These are phyloP conservation scores for Zymoseptoria ardabiliae DNA, from an alignment of 2,329 filamentous ascomycete genomes.

Conservation along the genomic window DNA sequence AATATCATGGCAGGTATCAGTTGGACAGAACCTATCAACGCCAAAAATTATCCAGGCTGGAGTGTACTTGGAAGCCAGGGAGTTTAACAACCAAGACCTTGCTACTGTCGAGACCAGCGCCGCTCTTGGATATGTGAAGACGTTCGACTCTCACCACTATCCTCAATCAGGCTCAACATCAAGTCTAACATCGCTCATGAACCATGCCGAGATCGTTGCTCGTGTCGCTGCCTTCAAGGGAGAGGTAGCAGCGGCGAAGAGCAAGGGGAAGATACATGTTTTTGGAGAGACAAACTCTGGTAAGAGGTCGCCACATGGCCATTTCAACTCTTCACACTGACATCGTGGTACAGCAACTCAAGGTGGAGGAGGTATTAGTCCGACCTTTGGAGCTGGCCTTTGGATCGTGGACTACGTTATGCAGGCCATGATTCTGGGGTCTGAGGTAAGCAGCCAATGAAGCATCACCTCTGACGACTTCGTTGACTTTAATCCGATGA, in stretches of 20 bases:
- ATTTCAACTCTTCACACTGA: background rate
- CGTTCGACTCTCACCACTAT: constrained; percentile 38
- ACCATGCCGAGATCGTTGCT: constrained; percentile 35
- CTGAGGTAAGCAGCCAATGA: background rate
- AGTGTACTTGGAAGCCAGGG: constrained; percentile 1
- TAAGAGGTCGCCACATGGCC: background rate
- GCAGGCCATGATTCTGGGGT: background rate
- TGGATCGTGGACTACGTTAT: constrained; percentile 45
- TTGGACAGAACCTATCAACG: constrained; percentile 1
- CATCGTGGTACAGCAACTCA: constrained; percentile 12
- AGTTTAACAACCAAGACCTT: constrained; percentile 1
- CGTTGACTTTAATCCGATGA: background rate
- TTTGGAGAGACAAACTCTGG: constrained; percentile 46
- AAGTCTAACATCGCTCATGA: constrained; percentile 33
- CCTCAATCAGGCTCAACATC: constrained; percentile 29
- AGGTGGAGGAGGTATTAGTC: constrained; percentile 36
- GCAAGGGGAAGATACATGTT: constrained; percentile 38
- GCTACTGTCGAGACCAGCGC: background rate
- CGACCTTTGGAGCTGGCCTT: constrained; percentile 44
- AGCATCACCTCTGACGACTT: background rate
- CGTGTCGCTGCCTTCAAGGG: constrained; percentile 36
- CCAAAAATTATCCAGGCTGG: constrained; percentile 2
- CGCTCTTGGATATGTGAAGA: constrained; percentile 2
- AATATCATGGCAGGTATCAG: constrained; percentile 9
- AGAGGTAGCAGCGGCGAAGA: constrained; percentile 36